Conservation (phyloP, 2,329 filamentous ascomycete species). For the Emericellopsis atlantica region DNA sequence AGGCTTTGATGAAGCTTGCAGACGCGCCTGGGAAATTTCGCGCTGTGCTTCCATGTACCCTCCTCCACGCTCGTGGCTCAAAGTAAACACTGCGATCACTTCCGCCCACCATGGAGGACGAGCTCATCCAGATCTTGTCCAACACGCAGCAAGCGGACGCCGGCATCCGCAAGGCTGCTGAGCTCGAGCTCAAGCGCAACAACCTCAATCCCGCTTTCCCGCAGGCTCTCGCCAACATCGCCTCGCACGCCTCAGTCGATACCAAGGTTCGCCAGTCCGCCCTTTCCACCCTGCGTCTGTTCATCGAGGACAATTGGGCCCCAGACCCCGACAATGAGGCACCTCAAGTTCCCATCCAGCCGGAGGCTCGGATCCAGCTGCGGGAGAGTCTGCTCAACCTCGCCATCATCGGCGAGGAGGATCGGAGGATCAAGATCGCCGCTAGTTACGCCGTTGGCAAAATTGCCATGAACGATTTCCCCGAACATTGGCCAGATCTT, state of each 20-base stretch:
- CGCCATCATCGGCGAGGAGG: slow-evolving; percentile 57
- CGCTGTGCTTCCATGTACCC: too few relatives aligned
- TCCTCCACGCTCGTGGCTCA: too few relatives aligned
- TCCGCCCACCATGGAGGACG: slow-evolving; percentile 62
- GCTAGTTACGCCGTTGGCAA: slow-evolving; percentile 86
- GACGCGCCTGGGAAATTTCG: too few relatives aligned
- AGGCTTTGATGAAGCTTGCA: too few relatives aligned
- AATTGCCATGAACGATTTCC: slow-evolving; percentile 87
- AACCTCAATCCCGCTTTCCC: slow-evolving; percentile 63
- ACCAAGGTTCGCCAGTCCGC: slow-evolving; percentile 72
- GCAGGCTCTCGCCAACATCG: slow-evolving; percentile 67
- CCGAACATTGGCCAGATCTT: slow-evolving; percentile 86
- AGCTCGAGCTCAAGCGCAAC: slow-evolving; percentile 65
- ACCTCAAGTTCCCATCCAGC: slow-evolving; percentile 51
- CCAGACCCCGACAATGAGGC: slow-evolving; percentile 57
- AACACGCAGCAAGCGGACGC: slow-evolving; percentile 73
- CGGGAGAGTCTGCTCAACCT: slow-evolving; percentile 65
- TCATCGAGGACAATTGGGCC: slow-evolving; percentile 78
- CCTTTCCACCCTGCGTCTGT: slow-evolving; percentile 66
- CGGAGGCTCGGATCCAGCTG: slow-evolving; percentile 61
- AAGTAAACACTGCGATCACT: too few relatives aligned
- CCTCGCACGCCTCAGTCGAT: slow-evolving; percentile 60
- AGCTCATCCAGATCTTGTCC: slow-evolving; percentile 77
- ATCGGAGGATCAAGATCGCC: slow-evolving; percentile 79
- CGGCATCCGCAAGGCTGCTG: slow-evolving; percentile 70